Conservation (phyloP, 202 grass and related monocot species). For the Dendrocalamus latiflorus region DNA sequence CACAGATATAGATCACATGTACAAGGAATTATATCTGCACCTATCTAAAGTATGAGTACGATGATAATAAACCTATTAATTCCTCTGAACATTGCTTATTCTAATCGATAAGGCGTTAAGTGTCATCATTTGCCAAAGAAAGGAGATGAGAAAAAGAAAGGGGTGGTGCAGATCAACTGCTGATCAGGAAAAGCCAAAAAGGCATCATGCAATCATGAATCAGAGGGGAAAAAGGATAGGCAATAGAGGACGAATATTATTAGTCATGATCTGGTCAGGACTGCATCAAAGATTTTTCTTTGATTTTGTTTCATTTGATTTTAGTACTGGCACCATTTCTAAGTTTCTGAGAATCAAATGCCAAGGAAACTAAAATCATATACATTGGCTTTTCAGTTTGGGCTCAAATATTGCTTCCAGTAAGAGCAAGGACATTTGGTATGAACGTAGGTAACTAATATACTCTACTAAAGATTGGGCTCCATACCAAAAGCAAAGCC, state of each 20-base stretch:
- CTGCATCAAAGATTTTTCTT: neutral
- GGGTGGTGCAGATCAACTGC: neutral
- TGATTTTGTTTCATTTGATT: neutral
- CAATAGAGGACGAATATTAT: neutral
- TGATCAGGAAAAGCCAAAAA: neutral
- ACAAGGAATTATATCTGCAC: neutral
- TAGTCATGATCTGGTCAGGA: conserved; percentile 8
- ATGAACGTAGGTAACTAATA: too few relatives aligned
- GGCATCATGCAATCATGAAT: conserved; percentile 22
- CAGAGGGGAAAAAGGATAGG: neutral
- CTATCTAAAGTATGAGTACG: neutral
- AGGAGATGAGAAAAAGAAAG: neutral
- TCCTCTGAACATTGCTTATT: neutral
- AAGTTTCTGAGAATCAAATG: neutral
- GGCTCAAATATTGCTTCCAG: conserved; percentile 25
- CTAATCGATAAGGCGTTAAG: neutral
- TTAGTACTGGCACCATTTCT: neutral
- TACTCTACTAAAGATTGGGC: neutral
- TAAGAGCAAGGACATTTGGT: conserved; percentile 32
- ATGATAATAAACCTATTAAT: neutral
- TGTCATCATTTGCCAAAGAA: neutral
- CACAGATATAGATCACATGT: neutral
- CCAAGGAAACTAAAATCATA: neutral
- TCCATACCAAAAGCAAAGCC: conserved; percentile 3
- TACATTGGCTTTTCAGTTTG: neutral